These are phyloP conservation scores for Alternaria metachromatica DNA, from an alignment of 2,329 filamentous ascomycete species.

Conservation along the genomic window DNA sequence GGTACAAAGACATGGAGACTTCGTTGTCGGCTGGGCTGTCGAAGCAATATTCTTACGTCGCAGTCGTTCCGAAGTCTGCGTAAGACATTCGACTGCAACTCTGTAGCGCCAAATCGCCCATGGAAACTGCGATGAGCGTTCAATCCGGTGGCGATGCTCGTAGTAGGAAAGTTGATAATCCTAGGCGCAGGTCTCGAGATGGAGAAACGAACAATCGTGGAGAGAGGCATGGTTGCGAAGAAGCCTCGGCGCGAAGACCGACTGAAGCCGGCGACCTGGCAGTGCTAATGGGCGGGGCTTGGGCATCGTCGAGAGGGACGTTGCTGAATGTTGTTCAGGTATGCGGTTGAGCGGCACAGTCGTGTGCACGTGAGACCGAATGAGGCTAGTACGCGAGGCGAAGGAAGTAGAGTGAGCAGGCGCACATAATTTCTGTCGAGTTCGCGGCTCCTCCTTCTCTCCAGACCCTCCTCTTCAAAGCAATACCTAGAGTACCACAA, in stretches of 20 bases:
- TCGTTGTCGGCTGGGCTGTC: neutral
- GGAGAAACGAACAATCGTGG: neutral
- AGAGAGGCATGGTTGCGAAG: neutral
- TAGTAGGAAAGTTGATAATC: neutral
- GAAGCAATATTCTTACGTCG: neutral
- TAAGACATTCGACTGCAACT: neutral
- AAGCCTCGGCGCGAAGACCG: neutral
- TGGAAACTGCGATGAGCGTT: neutral
- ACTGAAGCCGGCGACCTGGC: neutral
- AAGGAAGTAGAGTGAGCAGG: too few species aligned
- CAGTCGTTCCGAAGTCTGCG: neutral
- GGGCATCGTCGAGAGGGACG: neutral
- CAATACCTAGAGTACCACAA: neutral
- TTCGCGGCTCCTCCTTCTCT: slow-evolving; percentile 1
- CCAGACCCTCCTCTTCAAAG: neutral
- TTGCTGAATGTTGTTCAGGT: neutral
- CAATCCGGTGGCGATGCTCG: neutral
- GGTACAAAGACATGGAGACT: neutral
- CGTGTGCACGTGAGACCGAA: neutral
- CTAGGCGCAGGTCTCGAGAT: neutral
- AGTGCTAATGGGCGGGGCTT: neutral
- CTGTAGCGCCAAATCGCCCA: neutral
- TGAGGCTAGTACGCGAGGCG: too few species aligned
- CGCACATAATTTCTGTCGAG: neutral
- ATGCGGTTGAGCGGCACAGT: neutral